Conservation (phyloP, 148 eudicot species). For the Beta vulgaris region DNA sequence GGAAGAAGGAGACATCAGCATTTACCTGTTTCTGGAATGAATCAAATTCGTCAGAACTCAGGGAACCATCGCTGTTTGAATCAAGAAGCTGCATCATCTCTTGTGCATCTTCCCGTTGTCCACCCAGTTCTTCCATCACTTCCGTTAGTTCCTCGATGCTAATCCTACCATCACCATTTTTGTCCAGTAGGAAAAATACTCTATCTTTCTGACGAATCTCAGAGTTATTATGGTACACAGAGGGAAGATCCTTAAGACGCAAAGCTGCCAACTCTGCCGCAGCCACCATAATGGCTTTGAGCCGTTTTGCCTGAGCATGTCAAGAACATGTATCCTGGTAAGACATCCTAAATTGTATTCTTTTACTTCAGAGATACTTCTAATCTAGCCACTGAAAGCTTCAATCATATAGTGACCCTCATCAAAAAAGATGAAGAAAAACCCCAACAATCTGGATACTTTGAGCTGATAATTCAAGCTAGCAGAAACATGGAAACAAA, state of each 20-base stretch:
- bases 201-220: constrained; percentile 50
- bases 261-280: constrained; percentile 92
- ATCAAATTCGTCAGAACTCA: constrained; percentile 94
- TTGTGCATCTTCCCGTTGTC: constrained; percentile 81
- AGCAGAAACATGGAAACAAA: not conserved
- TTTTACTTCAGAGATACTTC: not conserved
- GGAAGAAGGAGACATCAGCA: not conserved
- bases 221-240: constrained; percentile 41
- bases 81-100: constrained; percentile 98
- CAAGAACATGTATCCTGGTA: constrained; percentile 4
- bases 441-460: not conserved
- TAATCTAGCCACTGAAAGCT: not conserved
- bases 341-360: not conserved
- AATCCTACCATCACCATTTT: constrained; percentile 98
- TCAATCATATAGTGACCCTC: not conserved
- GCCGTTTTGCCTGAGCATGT: constrained; percentile 66
- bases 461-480: not conserved
- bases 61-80: constrained; percentile 90
- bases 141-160: constrained; percentile 96
- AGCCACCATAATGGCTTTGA: constrained; percentile 92
- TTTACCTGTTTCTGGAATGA: constrained; percentile 82
- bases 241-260: constrained; percentile 85
- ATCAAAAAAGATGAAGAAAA: too few relatives aligned
- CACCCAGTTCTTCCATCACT: constrained; percentile 98
- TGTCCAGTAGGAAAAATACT: constrained; percentile 81